phyloP scores from a whole-genome alignment of 1,284 basidiomycete species.

The Tylopilus sp. region DNA sequence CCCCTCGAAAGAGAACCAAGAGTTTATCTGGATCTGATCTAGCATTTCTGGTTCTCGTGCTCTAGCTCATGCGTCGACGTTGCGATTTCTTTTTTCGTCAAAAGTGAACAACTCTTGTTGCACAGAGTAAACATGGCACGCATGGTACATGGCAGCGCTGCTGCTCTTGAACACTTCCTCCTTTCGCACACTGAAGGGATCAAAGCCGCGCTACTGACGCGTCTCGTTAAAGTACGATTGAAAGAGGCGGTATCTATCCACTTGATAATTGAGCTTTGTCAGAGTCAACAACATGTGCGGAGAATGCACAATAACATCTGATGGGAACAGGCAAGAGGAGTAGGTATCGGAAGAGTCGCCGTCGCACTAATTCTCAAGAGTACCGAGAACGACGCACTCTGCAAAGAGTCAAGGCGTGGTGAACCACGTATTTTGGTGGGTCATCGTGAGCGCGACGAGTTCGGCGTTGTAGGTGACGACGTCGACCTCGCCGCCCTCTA shows the following conservation, averaged over 20 bases:
- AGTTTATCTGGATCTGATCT: constrained; percentile 49
- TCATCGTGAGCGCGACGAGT: constrained; percentile 47
- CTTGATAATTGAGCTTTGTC: background rate
- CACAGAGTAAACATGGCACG: constrained; percentile 14
- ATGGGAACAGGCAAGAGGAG: background rate
- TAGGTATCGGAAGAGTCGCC: background rate
- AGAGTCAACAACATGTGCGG: background rate
- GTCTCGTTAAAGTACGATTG: constrained; percentile 72
- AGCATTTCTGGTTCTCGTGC: constrained; percentile 43
- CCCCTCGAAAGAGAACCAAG: constrained; percentile 66
- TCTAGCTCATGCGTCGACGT: constrained; percentile 63
- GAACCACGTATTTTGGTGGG: constrained; percentile 78
- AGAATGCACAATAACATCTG: constrained; percentile 60
- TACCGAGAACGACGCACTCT: constrained; percentile 57
- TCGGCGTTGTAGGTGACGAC: constrained; percentile 71
- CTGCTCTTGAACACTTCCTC: constrained; percentile 79
- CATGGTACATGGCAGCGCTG: constrained; percentile 72
- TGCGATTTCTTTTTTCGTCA: constrained; percentile 52
- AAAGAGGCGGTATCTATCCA: constrained; percentile 74
- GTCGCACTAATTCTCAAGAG: background rate
- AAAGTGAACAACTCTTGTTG: background rate
- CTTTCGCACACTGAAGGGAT: constrained; percentile 85
- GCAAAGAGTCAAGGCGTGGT: constrained; percentile 90
- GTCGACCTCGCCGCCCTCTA: constrained; percentile 67
- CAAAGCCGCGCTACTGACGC: constrained; percentile 70